phyloP scores from a whole-genome alignment of 2,329 filamentous ascomycete genomes.

The Colletotrichum shisoi region DNA sequence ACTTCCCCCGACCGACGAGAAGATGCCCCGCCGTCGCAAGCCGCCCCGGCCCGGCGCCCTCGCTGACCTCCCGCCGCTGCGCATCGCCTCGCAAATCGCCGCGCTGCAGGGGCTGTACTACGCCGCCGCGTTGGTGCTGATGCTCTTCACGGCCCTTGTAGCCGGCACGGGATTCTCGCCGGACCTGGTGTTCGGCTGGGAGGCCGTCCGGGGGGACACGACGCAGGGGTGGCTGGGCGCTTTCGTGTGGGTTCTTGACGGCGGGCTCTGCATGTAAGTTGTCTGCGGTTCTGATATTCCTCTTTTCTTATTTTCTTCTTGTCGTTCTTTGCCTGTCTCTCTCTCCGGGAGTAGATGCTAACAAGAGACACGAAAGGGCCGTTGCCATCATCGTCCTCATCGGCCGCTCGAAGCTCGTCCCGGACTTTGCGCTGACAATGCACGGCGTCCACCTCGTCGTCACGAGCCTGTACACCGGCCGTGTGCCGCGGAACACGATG shows the following conservation, averaged over 20 bases:
- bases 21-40: constrained; percentile 65
- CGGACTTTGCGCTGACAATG: constrained; percentile 90
- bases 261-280: constrained; percentile 61
- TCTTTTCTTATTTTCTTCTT: neutral
- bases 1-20: neutral
- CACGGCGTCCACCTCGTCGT: constrained; percentile 82
- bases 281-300: neutral
- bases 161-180: constrained; percentile 63
- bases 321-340: neutral
- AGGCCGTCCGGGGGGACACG: constrained; percentile 66
- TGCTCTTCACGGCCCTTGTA: constrained; percentile 67
- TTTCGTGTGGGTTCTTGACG: constrained; percentile 66
- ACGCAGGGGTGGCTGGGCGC: constrained; percentile 68
- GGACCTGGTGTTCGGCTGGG: constrained; percentile 66
- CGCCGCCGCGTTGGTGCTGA: constrained; percentile 58
- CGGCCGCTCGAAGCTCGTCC: constrained; percentile 89
- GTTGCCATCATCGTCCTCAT: constrained; percentile 85
- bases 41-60: constrained; percentile 68
- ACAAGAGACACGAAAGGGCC: constrained; percentile 62
- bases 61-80: constrained; percentile 67
- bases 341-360: neutral
- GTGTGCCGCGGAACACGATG: constrained; percentile 77
- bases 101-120: constrained; percentile 66
- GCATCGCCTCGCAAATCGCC: constrained; percentile 67
- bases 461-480: constrained; percentile 79